phyloP scores from a whole-genome alignment of 495 filamentous ascomycete species.

The Talaromyces wortmannii region DNA sequence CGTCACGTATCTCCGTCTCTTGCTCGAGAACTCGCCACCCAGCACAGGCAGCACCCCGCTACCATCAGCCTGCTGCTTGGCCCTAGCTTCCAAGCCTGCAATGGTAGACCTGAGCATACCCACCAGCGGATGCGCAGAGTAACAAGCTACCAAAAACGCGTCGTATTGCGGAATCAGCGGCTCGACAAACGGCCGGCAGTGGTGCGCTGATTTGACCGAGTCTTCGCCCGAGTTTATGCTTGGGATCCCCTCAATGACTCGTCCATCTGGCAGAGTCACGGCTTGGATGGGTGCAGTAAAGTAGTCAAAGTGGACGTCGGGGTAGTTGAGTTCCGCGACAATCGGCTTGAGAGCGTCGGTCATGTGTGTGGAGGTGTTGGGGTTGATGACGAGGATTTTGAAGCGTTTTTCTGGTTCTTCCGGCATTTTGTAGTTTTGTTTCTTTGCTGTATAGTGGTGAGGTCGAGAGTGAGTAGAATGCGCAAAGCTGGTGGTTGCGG shows the following conservation, averaged over 20 bases:
- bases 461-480: no score
- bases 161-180: conserved; percentile 50
- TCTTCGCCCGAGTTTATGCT: conserved; percentile 44
- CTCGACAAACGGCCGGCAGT: conserved; percentile 51
- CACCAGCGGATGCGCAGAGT: conserved; percentile 80
- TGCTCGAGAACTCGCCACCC: not conserved
- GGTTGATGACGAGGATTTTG: conserved; percentile 78
- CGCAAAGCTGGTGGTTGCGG: no score
- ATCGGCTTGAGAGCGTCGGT: conserved; percentile 65
- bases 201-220: conserved; percentile 44
- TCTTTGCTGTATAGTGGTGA: not conserved
- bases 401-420: conserved; percentile 5
- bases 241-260: conserved; percentile 20
- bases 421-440: not conserved
- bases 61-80: not conserved
- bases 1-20: conserved; percentile 49
- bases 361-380: conserved; percentile 81
- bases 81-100: conserved; percentile 13
- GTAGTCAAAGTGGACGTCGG: conserved; percentile 44
- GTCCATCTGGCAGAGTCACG: conserved; percentile 20
- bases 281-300: conserved; percentile 44
- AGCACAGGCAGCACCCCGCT: conserved; percentile 5
- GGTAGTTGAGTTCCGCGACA: conserved; percentile 42
- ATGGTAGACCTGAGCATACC: conserved; percentile 42
- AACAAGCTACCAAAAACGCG: conserved; percentile 83